A percentile compares a stretch with the other conserved stretches of the same genome.
phyloP scores from a whole-genome alignment of 2,329 filamentous ascomycete genomes.

The Aspergillus persii region DNA sequence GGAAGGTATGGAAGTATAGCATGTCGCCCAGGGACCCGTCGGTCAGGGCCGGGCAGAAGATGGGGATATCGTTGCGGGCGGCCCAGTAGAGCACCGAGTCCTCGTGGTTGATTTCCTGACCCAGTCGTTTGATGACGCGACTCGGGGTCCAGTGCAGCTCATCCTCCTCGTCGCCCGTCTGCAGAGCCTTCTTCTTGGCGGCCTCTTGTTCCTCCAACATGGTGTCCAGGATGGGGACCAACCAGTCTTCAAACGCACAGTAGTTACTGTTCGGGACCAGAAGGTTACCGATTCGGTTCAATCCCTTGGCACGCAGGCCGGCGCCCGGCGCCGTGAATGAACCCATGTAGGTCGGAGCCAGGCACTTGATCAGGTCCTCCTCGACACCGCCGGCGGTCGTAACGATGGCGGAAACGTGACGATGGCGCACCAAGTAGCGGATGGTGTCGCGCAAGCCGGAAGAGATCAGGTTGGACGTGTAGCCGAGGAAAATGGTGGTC shows the following conservation, averaged over 20 bases:
- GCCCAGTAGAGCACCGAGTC: slow-evolving; percentile 95
- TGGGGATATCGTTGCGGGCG: slow-evolving; percentile 91
- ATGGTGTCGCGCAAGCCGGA: slow-evolving; percentile 89
- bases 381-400: slow-evolving; percentile 94
- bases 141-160: slow-evolving; percentile 89
- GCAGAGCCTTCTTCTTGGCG: slow-evolving; percentile 56
- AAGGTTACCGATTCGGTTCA: slow-evolving; percentile 95
- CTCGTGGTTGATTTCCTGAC: slow-evolving; percentile 91
- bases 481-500: slow-evolving; percentile 95
- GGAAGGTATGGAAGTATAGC: slow-evolving; percentile 98
- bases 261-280: slow-evolving; percentile 97
- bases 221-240: slow-evolving; percentile 88
- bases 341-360: slow-evolving; percentile 89
- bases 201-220: slow-evolving; percentile 94
- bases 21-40: slow-evolving; percentile 96
- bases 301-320: slow-evolving; percentile 74
- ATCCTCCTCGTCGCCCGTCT: slow-evolving; percentile 52
- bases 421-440: slow-evolving; percentile 89
- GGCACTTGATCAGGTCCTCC: slow-evolving; percentile 97
- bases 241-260: slow-evolving; percentile 96
- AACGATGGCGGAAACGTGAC: slow-evolving; percentile 87
- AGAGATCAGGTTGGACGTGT: slow-evolving; percentile 96
- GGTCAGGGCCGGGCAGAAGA: slow-evolving; percentile 94
- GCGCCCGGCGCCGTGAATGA: slow-evolving; percentile 77
- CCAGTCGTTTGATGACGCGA: slow-evolving; percentile 84